Conservation (phyloP, 805 yeast species). For the Pichia manshurica region DNA sequence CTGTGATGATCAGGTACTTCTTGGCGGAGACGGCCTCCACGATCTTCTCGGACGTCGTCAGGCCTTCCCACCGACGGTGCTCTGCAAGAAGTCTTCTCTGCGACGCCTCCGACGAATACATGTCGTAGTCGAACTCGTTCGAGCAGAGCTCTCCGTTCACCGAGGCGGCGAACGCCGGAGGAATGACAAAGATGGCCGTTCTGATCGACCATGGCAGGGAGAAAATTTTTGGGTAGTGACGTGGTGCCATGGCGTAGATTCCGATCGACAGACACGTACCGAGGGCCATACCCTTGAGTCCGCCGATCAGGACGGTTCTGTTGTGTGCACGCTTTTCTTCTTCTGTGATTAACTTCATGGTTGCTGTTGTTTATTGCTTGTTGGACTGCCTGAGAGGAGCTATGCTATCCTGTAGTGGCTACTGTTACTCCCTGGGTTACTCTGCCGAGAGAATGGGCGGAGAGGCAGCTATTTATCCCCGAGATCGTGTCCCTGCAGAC, state of each 20-base stretch:
- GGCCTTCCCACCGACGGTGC: slow-evolving; percentile 44
- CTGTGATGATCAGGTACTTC: slow-evolving; percentile 63
- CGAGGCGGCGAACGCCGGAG: slow-evolving; percentile 57
- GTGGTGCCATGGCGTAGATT: slow-evolving; percentile 45
- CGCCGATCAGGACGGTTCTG: slow-evolving; percentile 13
- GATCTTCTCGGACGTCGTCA: slow-evolving; percentile 45
- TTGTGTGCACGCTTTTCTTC: slow-evolving; percentile 19
- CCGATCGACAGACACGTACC: slow-evolving; percentile 57
- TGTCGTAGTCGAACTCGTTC: slow-evolving; percentile 52
- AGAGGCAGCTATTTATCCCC: too few relatives aligned
- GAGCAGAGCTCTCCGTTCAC: slow-evolving; percentile 72
- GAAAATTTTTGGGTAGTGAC: slow-evolving; percentile 38
- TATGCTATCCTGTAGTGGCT: too few relatives aligned
- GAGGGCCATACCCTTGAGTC: slow-evolving; percentile 19
- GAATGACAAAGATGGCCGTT: slow-evolving; percentile 63
- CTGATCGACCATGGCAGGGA: slow-evolving; percentile 49
- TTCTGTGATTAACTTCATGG: slow-evolving; percentile 19
- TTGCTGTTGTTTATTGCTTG: not conserved
- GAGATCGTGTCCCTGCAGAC: too few relatives aligned
- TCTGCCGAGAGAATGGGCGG: too few relatives aligned
- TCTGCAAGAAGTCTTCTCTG: slow-evolving; percentile 40
- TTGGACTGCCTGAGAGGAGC: not conserved
- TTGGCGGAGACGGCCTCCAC: slow-evolving; percentile 45
- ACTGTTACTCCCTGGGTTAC: too few relatives aligned
- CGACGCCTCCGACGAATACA: slow-evolving; percentile 46